Evolutionary conservation across 768 basidiomycete species (phyloP), one percentile per base, ranked within the genome.

Genomic region (Mycena pura): DNA sequence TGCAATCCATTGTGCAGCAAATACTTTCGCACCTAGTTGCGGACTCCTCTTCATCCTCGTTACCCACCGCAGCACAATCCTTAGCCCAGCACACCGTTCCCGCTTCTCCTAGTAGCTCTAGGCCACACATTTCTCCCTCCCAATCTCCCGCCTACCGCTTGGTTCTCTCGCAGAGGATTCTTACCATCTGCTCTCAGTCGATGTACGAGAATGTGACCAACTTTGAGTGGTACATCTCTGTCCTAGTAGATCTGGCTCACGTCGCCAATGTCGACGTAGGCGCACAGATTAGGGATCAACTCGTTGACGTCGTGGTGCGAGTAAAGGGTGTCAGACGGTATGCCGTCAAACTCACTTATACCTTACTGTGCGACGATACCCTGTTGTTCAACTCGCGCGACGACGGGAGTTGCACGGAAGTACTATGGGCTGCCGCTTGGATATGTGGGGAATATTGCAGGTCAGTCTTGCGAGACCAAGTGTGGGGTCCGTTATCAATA

Each of bases 201-300:
- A 91, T 89, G 21, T 99, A 96, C 72, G 88, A 89, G 51, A 91
- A 95, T 68, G 83, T 99, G 25, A 82, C 84, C 43, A 96, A 98
- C 76, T 99, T 99, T 70, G 93, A 98, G 71, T 99, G 97, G 96
- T 97, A 95, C 73, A 82, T 99, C 21, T 97, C 96, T 5, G 94
- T 96, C 8, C 86, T 99, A 27, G 85, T 98, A 44, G 95, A 98
- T 70, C 81, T 99, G 9, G 88, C 93, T 0, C 93, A 97, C 70
- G 83, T 98, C 38, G 91, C 94, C 49, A 85, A 88, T 25, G 92
- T 89, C 46, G 81, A 91, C 64, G 80, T 97, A 46, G 95, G 95
- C 2, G 69, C 76, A 0, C 84, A 91, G 68, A 90, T 98, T 53
- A 84, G 89, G 13, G 88, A 94, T 61, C 91, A 95, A 63, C 77